Conservation (phyloP, 176 grass and related monocot genomes). For the Triticum turgidum region DNA sequence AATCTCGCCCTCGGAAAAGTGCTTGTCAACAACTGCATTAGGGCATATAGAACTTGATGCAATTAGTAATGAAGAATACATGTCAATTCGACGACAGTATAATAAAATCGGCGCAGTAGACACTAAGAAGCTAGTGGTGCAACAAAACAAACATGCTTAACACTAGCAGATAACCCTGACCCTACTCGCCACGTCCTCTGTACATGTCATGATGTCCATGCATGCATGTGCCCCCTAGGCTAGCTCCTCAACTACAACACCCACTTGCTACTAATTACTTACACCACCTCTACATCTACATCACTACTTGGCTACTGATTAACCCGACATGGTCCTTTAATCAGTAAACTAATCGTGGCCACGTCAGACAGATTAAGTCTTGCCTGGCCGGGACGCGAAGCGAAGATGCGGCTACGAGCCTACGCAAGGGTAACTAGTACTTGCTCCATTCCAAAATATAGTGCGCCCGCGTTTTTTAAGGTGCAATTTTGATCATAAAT, state of each 20-base stretch:
- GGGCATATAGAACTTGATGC: not conserved
- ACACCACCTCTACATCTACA: too few relatives aligned
- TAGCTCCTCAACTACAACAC: not conserved
- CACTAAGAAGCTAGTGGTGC: not conserved
- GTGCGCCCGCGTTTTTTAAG: too few relatives aligned
- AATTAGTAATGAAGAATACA: too few relatives aligned
- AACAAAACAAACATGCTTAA: not conserved
- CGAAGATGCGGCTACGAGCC: not conserved
- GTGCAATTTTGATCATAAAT: too few relatives aligned
- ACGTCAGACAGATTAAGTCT: slow-evolving; percentile 24
- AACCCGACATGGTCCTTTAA: not conserved
- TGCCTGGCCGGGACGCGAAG: not conserved
- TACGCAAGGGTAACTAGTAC: not conserved
- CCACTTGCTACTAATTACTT: slow-evolving; percentile 21
- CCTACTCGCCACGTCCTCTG: slow-evolving; percentile 35
- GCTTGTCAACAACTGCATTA: not conserved
- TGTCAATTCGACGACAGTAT: too few relatives aligned
- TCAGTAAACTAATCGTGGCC: slow-evolving; percentile 19
- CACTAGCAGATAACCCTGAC: not conserved
- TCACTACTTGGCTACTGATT: not conserved
- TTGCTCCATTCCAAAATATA: too few relatives aligned
- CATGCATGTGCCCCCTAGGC: not conserved
- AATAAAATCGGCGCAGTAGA: not conserved
- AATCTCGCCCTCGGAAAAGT: not conserved
- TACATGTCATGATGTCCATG: not conserved